These are phyloP conservation scores for Rhodotorula diobovata DNA, from an alignment of 768 basidiomycete genomes.

Conservation along the genomic window DNA sequence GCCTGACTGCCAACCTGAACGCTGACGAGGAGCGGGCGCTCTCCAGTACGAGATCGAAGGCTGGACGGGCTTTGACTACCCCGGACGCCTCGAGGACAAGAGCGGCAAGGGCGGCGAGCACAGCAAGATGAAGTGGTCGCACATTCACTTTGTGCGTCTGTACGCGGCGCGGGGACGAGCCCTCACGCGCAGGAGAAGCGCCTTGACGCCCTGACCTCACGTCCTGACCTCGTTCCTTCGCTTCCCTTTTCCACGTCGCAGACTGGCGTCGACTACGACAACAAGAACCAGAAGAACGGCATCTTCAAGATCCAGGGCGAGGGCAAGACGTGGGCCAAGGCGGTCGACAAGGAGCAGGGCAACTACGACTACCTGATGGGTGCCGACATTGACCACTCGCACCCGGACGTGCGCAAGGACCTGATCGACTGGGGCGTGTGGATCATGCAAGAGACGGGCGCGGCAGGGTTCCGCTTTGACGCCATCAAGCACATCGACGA, in stretches of 20 bases:
- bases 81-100: constrained; percentile 48
- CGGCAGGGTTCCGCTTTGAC: constrained; percentile 50
- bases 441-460: constrained; percentile 49
- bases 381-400: constrained; percentile 47
- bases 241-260: constrained; percentile 40
- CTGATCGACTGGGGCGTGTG: constrained; percentile 46
- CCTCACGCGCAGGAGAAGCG: too few relatives aligned
- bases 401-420: constrained; percentile 49
- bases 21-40: too few relatives aligned
- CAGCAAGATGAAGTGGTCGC: constrained; percentile 46
- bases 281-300: constrained; percentile 46
- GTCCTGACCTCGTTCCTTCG: too few relatives aligned
- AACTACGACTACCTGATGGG: constrained; percentile 24
- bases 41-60: constrained; percentile 50
- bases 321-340: constrained; percentile 48
- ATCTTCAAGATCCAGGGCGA: constrained; percentile 50
- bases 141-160: constrained; percentile 20
- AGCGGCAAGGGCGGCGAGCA: constrained; percentile 42
- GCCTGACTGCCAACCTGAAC: too few relatives aligned
- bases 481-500: constrained; percentile 46
- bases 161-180: too few relatives aligned
- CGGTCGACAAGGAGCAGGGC: constrained; percentile 50
- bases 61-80: constrained; percentile 51
- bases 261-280: constrained; percentile 50
- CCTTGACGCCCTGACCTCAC: neutral